A percentile compares a stretch with the other conserved stretches of the same genome.
Conservation (phyloP, 305 asterid genomes). For the Petunia hybrid region DNA sequence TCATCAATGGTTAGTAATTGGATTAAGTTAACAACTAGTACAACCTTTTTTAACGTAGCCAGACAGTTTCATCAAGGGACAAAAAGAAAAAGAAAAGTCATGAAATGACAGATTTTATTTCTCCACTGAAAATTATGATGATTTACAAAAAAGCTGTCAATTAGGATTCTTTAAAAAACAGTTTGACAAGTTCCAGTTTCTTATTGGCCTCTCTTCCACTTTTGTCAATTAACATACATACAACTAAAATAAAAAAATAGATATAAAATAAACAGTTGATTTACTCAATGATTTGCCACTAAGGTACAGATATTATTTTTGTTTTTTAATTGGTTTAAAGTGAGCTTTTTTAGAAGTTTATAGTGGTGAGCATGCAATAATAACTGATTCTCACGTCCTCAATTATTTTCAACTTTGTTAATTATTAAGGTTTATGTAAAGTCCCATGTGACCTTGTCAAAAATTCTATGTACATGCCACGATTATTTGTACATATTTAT, state of each 20-base stretch:
- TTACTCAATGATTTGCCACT: constrained; percentile 21
- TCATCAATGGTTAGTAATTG: background rate
- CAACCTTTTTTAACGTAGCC: background rate
- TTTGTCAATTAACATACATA: background rate
- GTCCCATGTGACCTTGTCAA: constrained; percentile 31
- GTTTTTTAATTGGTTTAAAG: background rate
- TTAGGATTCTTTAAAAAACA: no score
- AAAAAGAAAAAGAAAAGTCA: background rate
- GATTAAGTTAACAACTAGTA: background rate
- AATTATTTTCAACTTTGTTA: constrained; percentile 4
- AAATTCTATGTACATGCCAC: constrained; percentile 13
- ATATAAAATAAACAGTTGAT: background rate
- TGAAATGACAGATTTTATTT: background rate
- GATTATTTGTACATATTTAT: background rate
- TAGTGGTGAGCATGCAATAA: background rate
- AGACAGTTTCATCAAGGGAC: background rate
- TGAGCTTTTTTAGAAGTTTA: background rate
- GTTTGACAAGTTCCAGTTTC: no score
- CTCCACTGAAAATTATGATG: no score
- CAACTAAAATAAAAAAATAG: background rate
- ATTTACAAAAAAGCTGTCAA: background rate
- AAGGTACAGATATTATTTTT: background rate
- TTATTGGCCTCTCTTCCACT: background rate
- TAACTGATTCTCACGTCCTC: constrained; percentile 28
- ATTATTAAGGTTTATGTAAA: background rate